Base-by-base conservation (phyloP, 768 basidiomycete genomes). In the Omphalotus guepiniiformis region DNA sequence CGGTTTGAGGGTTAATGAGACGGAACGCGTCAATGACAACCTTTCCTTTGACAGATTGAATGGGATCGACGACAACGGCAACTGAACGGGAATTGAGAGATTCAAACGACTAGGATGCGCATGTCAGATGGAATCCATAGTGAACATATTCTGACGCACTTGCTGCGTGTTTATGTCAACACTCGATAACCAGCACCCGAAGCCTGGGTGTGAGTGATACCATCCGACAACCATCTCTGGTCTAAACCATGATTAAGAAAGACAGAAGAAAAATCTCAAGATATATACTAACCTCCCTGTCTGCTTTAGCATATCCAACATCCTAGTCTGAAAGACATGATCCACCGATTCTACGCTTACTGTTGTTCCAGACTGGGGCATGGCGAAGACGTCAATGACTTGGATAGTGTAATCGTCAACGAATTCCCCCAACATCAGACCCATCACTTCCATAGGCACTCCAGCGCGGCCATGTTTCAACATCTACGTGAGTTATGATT, bases 171-270 rank as follows among this genome's bases (percentile, higher is more conserved):
- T 96, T 62, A 98, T 93, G 70, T 99, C 96, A 18, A 98, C 95
- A 57, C 92, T 93, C 38, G 94, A 97, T 32, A 99, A 73, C 96
- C 96, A 99, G 65, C 96, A 99, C 4, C 96, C 96, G 67, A 98
- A 99, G 29, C 96, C 96, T 47, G 96, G 96, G 74, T 99, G 96
- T 30, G 96, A 98, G 68, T 99, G 96, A 62, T 99, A 99, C 96
- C 96, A 99, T 3, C 96, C 96, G 1, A 99, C 96, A 4, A 98
- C 96, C 83, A 87, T 90, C 73, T 98, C 96, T 26, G 95, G 90
- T 57, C 94, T 85, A 49, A 13, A 25, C 5, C 39, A 43, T 40
- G n/a, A 27, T 22, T 55, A 38, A 48, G 27, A 34, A 40, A 25
- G 19, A 35, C 39, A 35, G 42, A 46, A 26, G 56, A 53, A 45